A percentile compares a stretch with the other conserved stretches of the same genome.
Evolutionary conservation across 306 rosid species (phyloP).

Genomic region (Senna tora): DNA sequence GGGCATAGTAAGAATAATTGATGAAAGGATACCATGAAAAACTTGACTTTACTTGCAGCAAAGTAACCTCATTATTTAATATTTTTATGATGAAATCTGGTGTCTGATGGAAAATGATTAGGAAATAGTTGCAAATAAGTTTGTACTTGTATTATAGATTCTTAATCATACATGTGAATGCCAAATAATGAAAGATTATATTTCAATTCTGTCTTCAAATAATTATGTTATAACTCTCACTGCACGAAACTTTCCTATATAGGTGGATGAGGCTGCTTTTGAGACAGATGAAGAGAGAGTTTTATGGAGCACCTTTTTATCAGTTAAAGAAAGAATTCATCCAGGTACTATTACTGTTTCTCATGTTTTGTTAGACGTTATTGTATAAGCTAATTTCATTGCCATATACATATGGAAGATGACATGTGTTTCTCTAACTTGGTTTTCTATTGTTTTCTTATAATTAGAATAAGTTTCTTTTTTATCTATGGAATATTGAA

Average conservation of each 20-base stretch:
- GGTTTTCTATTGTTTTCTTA: not conserved
- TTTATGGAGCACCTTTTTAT: conserved; percentile 74
- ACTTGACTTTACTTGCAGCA: not conserved
- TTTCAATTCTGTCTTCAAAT: conserved; percentile 7
- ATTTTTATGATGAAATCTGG: not conserved
- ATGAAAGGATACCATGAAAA: not conserved
- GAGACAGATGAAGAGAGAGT: conserved; percentile 77
- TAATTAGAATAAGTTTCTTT: not conserved
- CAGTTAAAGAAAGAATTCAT: conserved; percentile 53
- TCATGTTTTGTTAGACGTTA: not conserved
- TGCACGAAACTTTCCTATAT: conserved; percentile 27
- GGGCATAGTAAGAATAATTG: not conserved
- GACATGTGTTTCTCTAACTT: conserved; percentile 1
- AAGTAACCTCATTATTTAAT: not conserved
- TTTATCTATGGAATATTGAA: not conserved
- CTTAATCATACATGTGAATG: conserved; percentile 8
- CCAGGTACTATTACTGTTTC: conserved; percentile 54
- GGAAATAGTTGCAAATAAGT: conserved; percentile 1
- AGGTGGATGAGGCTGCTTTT: conserved; percentile 80
- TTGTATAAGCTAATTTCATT: not conserved
- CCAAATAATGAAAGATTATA: not conserved
- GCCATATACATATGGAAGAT: conserved; percentile 2
- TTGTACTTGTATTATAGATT: conserved; percentile 5
- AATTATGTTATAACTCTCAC: conserved; percentile 12
- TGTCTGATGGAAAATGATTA: conserved; percentile 3